phyloP scores from a whole-genome alignment of 2,329 filamentous ascomycete species.

The Ophiostoma pallidulum region DNA sequence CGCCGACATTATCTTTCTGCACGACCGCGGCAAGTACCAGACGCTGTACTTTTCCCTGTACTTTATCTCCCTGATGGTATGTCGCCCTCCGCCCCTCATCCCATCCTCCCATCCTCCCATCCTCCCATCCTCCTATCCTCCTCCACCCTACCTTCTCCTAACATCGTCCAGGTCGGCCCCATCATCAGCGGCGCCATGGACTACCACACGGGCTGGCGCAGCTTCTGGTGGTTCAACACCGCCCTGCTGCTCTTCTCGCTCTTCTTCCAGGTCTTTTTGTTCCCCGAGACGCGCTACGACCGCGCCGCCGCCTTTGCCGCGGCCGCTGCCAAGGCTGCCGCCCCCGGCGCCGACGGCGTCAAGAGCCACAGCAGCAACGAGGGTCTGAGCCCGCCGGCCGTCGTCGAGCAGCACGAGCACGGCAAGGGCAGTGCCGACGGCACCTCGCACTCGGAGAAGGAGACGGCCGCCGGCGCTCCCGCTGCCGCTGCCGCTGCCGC shows the following conservation, averaged over 20 bases:
- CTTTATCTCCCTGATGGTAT: constrained; percentile 53
- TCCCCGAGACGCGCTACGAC: constrained; percentile 54
- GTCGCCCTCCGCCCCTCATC: not conserved
- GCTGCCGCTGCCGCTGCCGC: constrained; percentile 15
- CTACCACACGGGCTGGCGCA: constrained; percentile 47
- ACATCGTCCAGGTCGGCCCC: constrained; percentile 12
- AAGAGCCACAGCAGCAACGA: no score
- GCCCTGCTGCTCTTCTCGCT: constrained; percentile 40
- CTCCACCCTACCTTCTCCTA: no score
- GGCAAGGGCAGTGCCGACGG: no score
- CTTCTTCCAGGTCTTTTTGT: constrained; percentile 46
- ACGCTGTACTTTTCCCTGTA: constrained; percentile 50
- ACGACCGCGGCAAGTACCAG: constrained; percentile 50
- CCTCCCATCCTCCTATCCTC: no score
- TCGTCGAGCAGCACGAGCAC: no score
- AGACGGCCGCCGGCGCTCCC: no score
- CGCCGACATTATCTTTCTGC: constrained; percentile 55
- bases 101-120: no score
- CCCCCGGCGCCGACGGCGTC: not conserved
- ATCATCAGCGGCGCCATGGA: constrained; percentile 47
- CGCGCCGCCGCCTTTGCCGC: constrained; percentile 23
- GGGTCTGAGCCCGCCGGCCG: no score
- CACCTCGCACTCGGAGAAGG: no score
- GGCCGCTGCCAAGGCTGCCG: not conserved
- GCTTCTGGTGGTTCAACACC: constrained; percentile 58